phyloP scores from a whole-genome alignment of 768 basidiomycete genomes.

The Xerocomellus amylosporus region DNA sequence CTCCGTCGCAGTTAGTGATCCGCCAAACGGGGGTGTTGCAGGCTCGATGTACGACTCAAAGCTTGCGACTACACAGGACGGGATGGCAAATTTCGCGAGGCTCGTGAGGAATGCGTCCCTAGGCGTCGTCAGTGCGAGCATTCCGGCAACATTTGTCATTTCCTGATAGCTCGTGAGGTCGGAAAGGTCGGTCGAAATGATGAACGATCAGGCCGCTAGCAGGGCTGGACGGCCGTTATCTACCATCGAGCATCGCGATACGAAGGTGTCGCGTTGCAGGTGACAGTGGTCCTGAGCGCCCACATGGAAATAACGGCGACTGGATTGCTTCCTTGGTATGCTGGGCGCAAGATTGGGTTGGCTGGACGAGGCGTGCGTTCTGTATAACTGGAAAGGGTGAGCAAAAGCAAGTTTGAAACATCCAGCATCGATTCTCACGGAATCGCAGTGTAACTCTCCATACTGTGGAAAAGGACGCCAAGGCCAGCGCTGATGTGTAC shows the following conservation, averaged over 20 bases:
- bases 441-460: conserved; percentile 93
- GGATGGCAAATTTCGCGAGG: conserved; percentile 89
- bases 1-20: conserved; percentile 37
- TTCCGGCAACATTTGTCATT: conserved; percentile 84
- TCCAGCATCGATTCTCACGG: conserved; percentile 51
- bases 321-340: conserved; percentile 92
- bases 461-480: conserved; percentile 93
- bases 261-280: conserved; percentile 52
- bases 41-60: conserved; percentile 60
- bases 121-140: conserved; percentile 81
- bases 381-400: conserved; percentile 59
- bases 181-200: conserved; percentile 86
- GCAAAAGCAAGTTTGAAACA: conserved; percentile 1
- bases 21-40: conserved; percentile 58
- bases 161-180: conserved; percentile 81
- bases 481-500: conserved; percentile 94
- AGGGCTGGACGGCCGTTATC: conserved; percentile 90
- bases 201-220: conserved; percentile 84
- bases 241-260: conserved; percentile 76
- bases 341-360: conserved; percentile 88
- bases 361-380: conserved; percentile 86
- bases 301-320: conserved; percentile 95
- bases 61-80: conserved; percentile 81
- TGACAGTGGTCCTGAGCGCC: conserved; percentile 84
- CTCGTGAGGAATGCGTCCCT: conserved; percentile 91